phyloP scores from a whole-genome alignment of 352 stramenopile genomes.

The Pythium utonaiense region DNA sequence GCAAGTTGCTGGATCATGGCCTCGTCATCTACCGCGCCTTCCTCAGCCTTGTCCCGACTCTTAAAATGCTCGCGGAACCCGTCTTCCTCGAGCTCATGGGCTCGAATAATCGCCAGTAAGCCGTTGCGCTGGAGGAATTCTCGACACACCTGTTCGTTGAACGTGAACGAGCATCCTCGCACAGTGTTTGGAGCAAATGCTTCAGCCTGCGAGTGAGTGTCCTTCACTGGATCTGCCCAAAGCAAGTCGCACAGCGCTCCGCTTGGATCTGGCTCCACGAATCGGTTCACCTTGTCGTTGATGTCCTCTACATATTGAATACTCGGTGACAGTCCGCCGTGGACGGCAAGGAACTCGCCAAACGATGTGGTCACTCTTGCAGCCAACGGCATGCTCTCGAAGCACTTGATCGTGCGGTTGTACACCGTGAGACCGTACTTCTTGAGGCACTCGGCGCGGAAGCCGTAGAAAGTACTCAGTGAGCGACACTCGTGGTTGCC shows the following conservation, averaged over 20 bases:
- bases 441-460: conserved; percentile 96
- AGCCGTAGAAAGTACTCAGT: conserved; percentile 99
- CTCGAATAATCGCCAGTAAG: conserved; percentile 68
- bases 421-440: conserved; percentile 80
- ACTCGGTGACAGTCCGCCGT: conserved; percentile 72
- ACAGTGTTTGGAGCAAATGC: conserved; percentile 58
- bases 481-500: conserved; percentile 96
- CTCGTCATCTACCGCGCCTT: not conserved
- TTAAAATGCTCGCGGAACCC: conserved; percentile 74
- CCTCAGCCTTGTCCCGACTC: not conserved
- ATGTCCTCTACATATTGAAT: conserved; percentile 73
- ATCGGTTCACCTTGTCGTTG: conserved; percentile 66
- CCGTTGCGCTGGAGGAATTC: conserved; percentile 66
- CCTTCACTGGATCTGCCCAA: conserved; percentile 98
- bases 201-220: conserved; percentile 31
- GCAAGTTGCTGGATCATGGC: conserved; percentile 26
- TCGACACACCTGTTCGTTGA: conserved; percentile 59
- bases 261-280: conserved; percentile 75
- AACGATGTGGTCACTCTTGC: conserved; percentile 57
- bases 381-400: conserved; percentile 76
- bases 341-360: conserved; percentile 63
- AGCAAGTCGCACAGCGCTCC: conserved; percentile 98
- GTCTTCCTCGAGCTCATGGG: conserved; percentile 76
- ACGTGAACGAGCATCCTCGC: conserved; percentile 80
- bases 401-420: conserved; percentile 82